Evolutionary conservation across 192 early-diverging fungal genomes (phyloP).

Genomic region (Podila verticillata): DNA sequence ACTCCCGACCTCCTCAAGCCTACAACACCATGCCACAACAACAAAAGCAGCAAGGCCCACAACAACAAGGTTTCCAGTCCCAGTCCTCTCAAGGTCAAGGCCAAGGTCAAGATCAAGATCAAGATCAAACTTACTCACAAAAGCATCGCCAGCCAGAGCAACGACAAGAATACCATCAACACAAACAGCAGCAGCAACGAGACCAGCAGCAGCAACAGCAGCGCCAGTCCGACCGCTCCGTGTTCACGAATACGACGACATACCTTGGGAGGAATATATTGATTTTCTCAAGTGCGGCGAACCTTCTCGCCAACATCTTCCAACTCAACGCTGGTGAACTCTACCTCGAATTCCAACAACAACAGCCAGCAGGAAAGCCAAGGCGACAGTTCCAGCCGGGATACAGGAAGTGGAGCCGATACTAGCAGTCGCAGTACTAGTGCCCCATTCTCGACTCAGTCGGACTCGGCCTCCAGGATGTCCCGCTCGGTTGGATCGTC

Average conservation of each 20-base stretch:
- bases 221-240: not conserved
- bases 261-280: too few relatives aligned
- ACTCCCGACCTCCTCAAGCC: not conserved
- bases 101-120: conserved; percentile 12
- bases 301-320: conserved; percentile 27
- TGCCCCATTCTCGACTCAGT: conserved; percentile 5
- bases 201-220: conserved; percentile 5
- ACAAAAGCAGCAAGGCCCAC: conserved; percentile 7
- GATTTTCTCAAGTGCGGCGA: too few relatives aligned
- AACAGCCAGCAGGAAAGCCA: not conserved
- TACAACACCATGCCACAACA: not conserved
- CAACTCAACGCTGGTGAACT: conserved; percentile 33
- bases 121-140: not conserved
- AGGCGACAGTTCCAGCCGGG: conserved; percentile 15
- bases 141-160: not conserved
- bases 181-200: conserved; percentile 1
- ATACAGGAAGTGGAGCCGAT: conserved; percentile 9
- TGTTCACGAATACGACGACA: too few relatives aligned
- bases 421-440: conserved; percentile 11
- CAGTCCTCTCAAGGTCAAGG: not conserved
- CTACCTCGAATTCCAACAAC: conserved; percentile 8
- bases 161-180: not conserved
- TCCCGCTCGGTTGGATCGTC: conserved; percentile 5
- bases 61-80: not conserved
- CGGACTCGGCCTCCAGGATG: conserved; percentile 10